Base-by-base conservation (phyloP, 2,329 filamentous ascomycete species). In the Exophiala sideris region DNA sequence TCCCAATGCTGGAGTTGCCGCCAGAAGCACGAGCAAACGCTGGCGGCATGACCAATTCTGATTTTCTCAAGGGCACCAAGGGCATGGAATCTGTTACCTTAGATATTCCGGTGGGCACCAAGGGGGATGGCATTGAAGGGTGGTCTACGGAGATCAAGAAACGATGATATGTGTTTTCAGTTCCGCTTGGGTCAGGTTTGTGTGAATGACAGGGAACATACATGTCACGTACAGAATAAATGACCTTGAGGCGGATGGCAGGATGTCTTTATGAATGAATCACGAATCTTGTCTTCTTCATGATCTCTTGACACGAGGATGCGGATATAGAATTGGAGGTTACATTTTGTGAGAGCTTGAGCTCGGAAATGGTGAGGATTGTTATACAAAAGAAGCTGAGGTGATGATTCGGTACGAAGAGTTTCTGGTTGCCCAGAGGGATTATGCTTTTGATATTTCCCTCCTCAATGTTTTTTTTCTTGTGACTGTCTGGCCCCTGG, bases 1-100 rank as follows among this genome's bases (percentile, higher is more conserved):
- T 85, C 1, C 94, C 94, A 0, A 95, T 97, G 90, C 78, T 99
- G 36, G 90, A 96, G 70, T 76, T 99, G 20, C 75, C 90, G 38
- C 94, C 94, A 0, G 89, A 92, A 56, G 88, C 89, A 71, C 80
- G 94, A 38, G 94, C 94, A 9, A 99, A 97, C 68, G 94, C 94
- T 1, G 94, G 94, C 34, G 94, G 94, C 5, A 97, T 97, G 94
- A 86, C 88, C 3, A 86, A 87, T 5, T 90, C 95, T 64, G 70
- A 76, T 5, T 97, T 92, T 81, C 73, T 97, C 62, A 84, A 88
- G 57, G 88, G 91, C 62, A 91, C 91, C 2, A 86, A 87, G 33
- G 92, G 91, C 6, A 97, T 99, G 91, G 86, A 91, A 65, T 82
- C 80, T 9, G 73, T 92, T 52, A 85, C 82, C 68, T 79, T 96